Evolutionary conservation across 139 green algal genomes (phyloP), one percentile per base, ranked within the genome.

Genomic region (Monoraphidium neglectum): DNA sequence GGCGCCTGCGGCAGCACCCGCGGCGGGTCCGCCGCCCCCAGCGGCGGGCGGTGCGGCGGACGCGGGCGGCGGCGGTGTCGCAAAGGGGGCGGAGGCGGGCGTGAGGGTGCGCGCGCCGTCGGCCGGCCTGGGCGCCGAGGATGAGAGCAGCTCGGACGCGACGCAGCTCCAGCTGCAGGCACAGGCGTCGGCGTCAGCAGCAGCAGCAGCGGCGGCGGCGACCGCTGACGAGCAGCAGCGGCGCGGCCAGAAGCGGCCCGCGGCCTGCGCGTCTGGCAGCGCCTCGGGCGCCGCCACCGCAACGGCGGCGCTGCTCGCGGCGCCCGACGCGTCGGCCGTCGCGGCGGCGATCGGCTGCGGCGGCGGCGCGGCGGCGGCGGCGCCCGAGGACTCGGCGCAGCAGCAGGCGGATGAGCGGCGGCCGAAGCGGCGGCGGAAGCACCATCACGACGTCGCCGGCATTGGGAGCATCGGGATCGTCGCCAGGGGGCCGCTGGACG

Each of bases 381-480:
- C 8, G 8, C 8, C 43, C n/a, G n/a, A n/a, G n/a, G n/a, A n/a
- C n/a, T n/a, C n/a, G n/a, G n/a, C n/a, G n/a, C n/a, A n/a, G n/a
- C n/a, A n/a, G n/a, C n/a, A n/a, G 43, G 8, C 43, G 43, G 8
- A 64, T 3, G 82, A 91, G 28, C 83, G 87, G 35, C 77, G 85
- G 49, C 90, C 91, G 15, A 90, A 87, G 79, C 81, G 88, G 33
- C 70, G 82, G 53, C 65, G 80, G 18, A 92, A 90, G 66, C 84
- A 88, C 67, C 62, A 94, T 63, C 92, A 96, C 70, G 92, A 96
- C 80, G 37, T 90, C 26, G 83, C 74, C 24, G 88, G 90, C 67
- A 81, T 96, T 5, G 84, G 81, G 57, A 89, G 78, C 23, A 87
- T 96, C 47, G 91, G 87, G 76, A 94, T 97, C 68, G 88, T 85